Conservation (phyloP, 1,284 basidiomycete species). For the Lignosus rhinocerotis region DNA sequence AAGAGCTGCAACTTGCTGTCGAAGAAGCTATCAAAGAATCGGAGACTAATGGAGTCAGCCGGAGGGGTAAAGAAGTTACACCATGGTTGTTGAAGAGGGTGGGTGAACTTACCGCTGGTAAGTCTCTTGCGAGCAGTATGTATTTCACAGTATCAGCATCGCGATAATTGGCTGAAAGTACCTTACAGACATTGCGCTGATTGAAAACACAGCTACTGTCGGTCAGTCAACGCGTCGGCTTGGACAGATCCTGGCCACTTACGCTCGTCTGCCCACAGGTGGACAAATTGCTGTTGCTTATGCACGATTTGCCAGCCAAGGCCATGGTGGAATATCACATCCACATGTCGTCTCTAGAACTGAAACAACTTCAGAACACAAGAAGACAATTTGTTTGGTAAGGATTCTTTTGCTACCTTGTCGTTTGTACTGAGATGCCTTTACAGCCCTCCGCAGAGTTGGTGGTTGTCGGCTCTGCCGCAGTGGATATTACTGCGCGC, state of each 20-base stretch:
- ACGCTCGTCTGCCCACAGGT: conserved; percentile 41
- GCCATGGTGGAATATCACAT: conserved; percentile 1
- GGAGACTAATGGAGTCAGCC: conserved; percentile 79
- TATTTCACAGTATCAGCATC: conserved; percentile 9
- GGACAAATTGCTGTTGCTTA: conserved; percentile 83
- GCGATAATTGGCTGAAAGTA: background rate
- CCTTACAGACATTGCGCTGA: conserved; percentile 76
- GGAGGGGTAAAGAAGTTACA: conserved; percentile 88
- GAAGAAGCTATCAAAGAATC: conserved; percentile 87
- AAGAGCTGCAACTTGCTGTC: conserved; percentile 76
- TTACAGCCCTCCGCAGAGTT: conserved; percentile 41
- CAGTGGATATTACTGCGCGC: conserved; percentile 81
- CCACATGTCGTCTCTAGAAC: conserved; percentile 9
- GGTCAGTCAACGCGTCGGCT: conserved; percentile 47
- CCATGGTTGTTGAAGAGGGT: conserved; percentile 93
- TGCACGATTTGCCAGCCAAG: conserved; percentile 48
- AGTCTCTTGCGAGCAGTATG: conserved; percentile 73
- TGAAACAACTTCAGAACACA: background rate
- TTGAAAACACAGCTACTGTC: conserved; percentile 89
- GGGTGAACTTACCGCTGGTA: conserved; percentile 77
- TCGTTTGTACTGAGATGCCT: background rate
- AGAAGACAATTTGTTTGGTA: background rate
- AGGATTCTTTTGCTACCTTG: background rate
- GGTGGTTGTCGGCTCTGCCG: conserved; percentile 80
- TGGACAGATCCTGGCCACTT: too few relatives aligned